Evolutionary conservation across 768 basidiomycete genomes (phyloP).

Genomic region (Stropharia rugosoannulata): DNA sequence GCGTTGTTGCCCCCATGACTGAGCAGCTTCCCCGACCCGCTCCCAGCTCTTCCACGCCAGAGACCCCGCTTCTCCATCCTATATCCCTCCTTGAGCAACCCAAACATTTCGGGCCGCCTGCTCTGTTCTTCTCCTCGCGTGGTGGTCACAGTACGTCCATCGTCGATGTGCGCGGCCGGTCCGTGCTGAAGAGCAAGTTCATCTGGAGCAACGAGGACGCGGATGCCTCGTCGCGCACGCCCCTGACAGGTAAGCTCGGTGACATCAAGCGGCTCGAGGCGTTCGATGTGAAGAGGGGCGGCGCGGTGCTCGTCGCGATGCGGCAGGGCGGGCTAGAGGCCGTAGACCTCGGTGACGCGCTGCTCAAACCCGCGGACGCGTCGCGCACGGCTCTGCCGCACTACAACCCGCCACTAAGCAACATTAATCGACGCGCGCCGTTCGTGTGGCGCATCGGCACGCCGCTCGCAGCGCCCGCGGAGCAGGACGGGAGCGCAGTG

Average conservation of each 20-base stretch:
- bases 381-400: constrained; percentile 73
- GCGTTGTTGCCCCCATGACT: constrained; percentile 41
- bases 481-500: neutral
- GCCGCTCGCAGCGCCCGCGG: constrained; percentile 45
- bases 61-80: constrained; percentile 64
- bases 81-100: constrained; percentile 80
- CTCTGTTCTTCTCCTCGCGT: constrained; percentile 85
- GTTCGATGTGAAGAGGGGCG: constrained; percentile 72
- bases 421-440: constrained; percentile 66
- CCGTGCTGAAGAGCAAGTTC: constrained; percentile 79
- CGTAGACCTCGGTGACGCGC: constrained; percentile 75
- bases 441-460: constrained; percentile 86
- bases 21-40: constrained; percentile 20
- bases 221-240: constrained; percentile 35
- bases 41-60: constrained; percentile 21
- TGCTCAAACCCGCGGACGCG: constrained; percentile 77
- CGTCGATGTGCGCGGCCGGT: constrained; percentile 82
- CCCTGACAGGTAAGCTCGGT: constrained; percentile 54
- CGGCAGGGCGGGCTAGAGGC: constrained; percentile 85
- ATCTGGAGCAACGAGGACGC: constrained; percentile 73
- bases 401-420: constrained; percentile 60
- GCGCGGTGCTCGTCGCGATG: constrained; percentile 81
- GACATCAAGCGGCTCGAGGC: constrained; percentile 84
- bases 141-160: constrained; percentile 88
- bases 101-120: constrained; percentile 82